phyloP scores from a whole-genome alignment of 2,329 filamentous ascomycete genomes.

The Gremmenia infestans region DNA sequence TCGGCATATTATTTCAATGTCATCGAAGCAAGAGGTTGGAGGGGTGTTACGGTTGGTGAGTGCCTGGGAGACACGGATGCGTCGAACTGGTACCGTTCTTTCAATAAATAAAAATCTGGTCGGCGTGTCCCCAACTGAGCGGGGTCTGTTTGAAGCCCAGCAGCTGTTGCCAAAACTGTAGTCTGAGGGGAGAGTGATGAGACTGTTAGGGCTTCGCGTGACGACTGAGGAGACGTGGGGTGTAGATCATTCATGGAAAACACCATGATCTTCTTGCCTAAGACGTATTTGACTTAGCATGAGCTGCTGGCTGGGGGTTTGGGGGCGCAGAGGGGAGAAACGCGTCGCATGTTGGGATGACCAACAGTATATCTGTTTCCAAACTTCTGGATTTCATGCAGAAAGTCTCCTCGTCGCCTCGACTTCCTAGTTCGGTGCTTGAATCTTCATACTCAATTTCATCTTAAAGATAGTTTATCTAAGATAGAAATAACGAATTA shows the following conservation, averaged over 20 bases:
- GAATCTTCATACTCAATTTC: conserved; percentile 3
- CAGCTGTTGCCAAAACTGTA: background rate
- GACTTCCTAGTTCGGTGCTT: background rate
- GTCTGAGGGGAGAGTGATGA: background rate
- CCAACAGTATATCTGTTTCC: conserved; percentile 14
- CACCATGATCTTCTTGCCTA: conserved; percentile 3
- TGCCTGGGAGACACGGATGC: conserved; percentile 38
- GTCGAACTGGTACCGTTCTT: conserved; percentile 37
- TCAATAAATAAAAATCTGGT: conserved; percentile 5
- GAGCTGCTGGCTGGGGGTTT: background rate
- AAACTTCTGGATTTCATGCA: conserved; percentile 20
- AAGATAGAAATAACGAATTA: conserved; percentile 1
- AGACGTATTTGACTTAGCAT: background rate
- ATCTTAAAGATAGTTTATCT: background rate
- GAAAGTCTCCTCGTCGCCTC: conserved; percentile 1
- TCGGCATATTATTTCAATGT: conserved; percentile 27
- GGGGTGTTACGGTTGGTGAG: conserved; percentile 40
- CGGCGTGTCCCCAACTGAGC: background rate
- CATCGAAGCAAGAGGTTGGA: conserved; percentile 32
- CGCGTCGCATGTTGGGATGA: conserved; percentile 18
- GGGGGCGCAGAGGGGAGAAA: conserved; percentile 1
- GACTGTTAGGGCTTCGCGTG: background rate
- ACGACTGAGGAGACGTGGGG: background rate
- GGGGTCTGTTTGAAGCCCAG: background rate
- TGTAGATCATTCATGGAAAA: background rate